A percentile compares a stretch with the other conserved stretches of the same genome.
These are phyloP conservation scores for Cardamine occulta DNA, from an alignment of 345 rosid species.

Conservation along the genomic window DNA sequence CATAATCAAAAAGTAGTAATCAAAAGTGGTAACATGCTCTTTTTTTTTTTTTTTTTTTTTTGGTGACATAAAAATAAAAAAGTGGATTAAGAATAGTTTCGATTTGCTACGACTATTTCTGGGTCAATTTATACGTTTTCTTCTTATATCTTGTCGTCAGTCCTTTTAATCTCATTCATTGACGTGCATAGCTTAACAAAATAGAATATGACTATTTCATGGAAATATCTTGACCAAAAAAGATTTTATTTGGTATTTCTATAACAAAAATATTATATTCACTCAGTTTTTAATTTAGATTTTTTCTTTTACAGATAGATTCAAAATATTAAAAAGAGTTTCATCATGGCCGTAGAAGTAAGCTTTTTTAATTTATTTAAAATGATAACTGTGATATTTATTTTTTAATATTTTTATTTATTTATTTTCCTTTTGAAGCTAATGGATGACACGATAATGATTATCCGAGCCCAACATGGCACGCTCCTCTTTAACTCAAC, in stretches of 20 bases:
- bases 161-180: not conserved
- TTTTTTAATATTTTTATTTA: not conserved
- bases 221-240: not conserved
- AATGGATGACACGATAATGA: conserved; percentile 21
- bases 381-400: not conserved
- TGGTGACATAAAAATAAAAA: too few relatives aligned
- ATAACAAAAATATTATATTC: not conserved
- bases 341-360: not conserved
- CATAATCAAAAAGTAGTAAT: too few relatives aligned
- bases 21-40: too few relatives aligned
- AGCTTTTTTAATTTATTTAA: not conserved
- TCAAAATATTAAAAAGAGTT: not conserved
- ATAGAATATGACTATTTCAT: not conserved
- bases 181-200: conserved; percentile 29
- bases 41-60: too few relatives aligned
- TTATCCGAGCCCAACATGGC: not conserved
- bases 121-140: not conserved
- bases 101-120: conserved; percentile 34
- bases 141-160: not conserved
- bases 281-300: not conserved
- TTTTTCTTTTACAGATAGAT: not conserved
- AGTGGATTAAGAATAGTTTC: not conserved
- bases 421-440: not conserved
- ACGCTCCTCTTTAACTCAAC: conserved; percentile 5
- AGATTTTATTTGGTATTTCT: not conserved